A percentile compares a stretch with the other conserved stretches of the same genome.
Evolutionary conservation across 2,329 filamentous ascomycete genomes (phyloP).

Genomic region (Trichoderma semiorbis): DNA sequence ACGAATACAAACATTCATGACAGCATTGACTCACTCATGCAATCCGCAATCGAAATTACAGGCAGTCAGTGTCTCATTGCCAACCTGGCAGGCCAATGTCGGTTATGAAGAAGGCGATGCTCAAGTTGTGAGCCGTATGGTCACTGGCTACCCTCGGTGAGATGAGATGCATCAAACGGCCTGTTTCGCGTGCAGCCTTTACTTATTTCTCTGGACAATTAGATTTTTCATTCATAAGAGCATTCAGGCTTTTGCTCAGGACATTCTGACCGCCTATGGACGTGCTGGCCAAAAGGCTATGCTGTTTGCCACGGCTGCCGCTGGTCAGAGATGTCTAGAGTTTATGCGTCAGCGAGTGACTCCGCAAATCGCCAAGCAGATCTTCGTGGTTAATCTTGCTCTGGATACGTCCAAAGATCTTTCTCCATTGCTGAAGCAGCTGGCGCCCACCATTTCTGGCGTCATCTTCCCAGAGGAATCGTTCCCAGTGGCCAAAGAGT

Average conservation of each 20-base stretch:
- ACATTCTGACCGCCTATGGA: conserved; percentile 64
- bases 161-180: conserved; percentile 4
- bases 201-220: background rate
- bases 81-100: conserved; percentile 87
- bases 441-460: conserved; percentile 61
- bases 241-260: conserved; percentile 69
- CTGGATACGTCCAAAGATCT: conserved; percentile 54
- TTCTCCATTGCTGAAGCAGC: conserved; percentile 49
- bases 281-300: conserved; percentile 65
- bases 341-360: conserved; percentile 66
- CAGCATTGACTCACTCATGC: background rate
- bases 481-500: conserved; percentile 78
- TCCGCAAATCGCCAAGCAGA: conserved; percentile 44
- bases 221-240: conserved; percentile 90
- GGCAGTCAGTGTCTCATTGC: conserved; percentile 94
- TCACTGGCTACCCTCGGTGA: conserved; percentile 83
- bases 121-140: conserved; percentile 82
- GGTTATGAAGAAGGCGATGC: conserved; percentile 90
- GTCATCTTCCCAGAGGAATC: conserved; percentile 67
- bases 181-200: background rate
- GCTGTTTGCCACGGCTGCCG: conserved; percentile 71
- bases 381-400: conserved; percentile 60
- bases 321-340: conserved; percentile 68
- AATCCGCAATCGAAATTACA: conserved; percentile 35
- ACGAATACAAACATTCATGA: background rate